A percentile compares a stretch with the other conserved stretches of the same genome.
Conservation (phyloP, 1,139 yeast species). For the Yamadazyma buinensis region DNA sequence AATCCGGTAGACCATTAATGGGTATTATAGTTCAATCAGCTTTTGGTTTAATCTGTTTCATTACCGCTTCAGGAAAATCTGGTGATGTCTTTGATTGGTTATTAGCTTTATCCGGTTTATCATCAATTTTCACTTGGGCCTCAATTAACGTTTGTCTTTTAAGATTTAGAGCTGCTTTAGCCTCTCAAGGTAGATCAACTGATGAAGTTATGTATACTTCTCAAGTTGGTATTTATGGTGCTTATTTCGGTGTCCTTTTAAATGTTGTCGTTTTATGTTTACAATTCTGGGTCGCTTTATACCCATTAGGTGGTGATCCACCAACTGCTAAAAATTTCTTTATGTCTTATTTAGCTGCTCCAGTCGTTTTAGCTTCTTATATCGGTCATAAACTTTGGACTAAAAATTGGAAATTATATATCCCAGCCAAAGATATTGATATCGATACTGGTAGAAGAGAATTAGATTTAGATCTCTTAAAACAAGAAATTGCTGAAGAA, state of each 20-base stretch:
- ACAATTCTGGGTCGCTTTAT: slow-evolving; percentile 77
- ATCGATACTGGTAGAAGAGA: slow-evolving; percentile 70
- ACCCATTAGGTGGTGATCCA: slow-evolving; percentile 52
- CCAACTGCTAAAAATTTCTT: slow-evolving; percentile 62
- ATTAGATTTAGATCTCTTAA: slow-evolving; percentile 58
- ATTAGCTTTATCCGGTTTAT: slow-evolving; percentile 76
- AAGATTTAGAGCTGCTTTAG: slow-evolving; percentile 74
- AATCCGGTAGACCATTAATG: slow-evolving; percentile 67
- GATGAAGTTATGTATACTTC: slow-evolving; percentile 69
- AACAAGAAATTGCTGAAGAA: slow-evolving; percentile 64
- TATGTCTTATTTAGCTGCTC: slow-evolving; percentile 58
- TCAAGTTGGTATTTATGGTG: slow-evolving; percentile 68
- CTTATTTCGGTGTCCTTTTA: slow-evolving; percentile 58
- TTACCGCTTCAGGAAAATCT: slow-evolving; percentile 65
- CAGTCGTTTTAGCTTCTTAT: slow-evolving; percentile 56
- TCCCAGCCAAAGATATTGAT: slow-evolving; percentile 54
- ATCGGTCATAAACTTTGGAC: slow-evolving; percentile 54
- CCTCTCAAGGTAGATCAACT: slow-evolving; percentile 57
- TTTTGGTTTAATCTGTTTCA: slow-evolving; percentile 61
- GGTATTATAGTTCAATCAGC: slow-evolving; percentile 56
- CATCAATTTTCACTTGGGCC: slow-evolving; percentile 83
- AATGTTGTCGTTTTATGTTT: slow-evolving; percentile 67
- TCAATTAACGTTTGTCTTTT: slow-evolving; percentile 73
- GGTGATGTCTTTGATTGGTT: slow-evolving; percentile 75
- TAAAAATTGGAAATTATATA: slow-evolving; percentile 46